Conservation (phyloP, 306 rosid genomes). For the Malus sieversii region DNA sequence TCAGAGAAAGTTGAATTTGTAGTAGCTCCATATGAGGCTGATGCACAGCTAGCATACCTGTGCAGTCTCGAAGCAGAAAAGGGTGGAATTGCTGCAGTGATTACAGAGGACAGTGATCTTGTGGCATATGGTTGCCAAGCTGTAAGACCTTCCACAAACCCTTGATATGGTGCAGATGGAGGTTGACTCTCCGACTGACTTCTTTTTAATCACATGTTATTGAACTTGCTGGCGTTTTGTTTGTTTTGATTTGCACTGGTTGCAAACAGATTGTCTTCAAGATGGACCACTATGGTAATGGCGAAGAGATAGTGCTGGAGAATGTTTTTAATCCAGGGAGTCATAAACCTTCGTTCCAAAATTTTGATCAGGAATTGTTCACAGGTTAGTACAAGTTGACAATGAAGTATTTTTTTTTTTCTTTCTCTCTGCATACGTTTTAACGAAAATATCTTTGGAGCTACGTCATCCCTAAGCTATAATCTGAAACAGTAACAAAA, state of each 20-base stretch:
- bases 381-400: conserved; percentile 42
- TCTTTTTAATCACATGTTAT: conserved; percentile 1
- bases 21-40: conserved; percentile 97
- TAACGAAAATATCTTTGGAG: not conserved
- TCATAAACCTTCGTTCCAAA: conserved; percentile 57
- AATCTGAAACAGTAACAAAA: not conserved
- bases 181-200: conserved; percentile 25
- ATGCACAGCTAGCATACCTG: conserved; percentile 87
- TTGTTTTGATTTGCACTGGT: conserved; percentile 25
- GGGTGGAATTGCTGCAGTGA: conserved; percentile 70
- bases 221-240: conserved; percentile 8
- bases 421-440: not conserved
- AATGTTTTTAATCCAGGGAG: conserved; percentile 45
- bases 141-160: conserved; percentile 54
- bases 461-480: not conserved
- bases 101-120: conserved; percentile 68
- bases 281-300: conserved; percentile 87
- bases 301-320: conserved; percentile 59
- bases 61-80: conserved; percentile 49
- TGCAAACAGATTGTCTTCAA: conserved; percentile 63
- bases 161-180: conserved; percentile 33
- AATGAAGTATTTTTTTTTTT: not conserved
- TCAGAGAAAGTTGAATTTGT: conserved; percentile 78
- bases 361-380: conserved; percentile 56
- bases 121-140: conserved; percentile 89